phyloP scores from a whole-genome alignment of 2,329 filamentous ascomycete genomes.

The Fusarium anthophilum region DNA sequence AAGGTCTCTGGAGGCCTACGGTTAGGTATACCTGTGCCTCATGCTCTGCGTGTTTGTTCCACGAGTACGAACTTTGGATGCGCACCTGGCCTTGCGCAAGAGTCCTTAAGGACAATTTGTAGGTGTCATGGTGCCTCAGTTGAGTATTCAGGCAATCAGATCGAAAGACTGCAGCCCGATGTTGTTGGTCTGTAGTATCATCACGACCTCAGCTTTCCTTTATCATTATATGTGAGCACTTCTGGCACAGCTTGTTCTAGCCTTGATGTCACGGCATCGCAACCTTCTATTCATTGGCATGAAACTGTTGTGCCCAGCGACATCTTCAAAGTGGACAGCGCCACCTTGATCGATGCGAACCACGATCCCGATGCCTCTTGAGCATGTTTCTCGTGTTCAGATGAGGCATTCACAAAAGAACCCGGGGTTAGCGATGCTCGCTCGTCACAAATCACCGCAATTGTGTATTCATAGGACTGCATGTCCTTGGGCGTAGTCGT shows the following conservation, averaged over 20 bases:
- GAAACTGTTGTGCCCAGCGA: constrained; percentile 1
- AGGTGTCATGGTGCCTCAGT: neutral
- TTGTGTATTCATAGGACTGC: constrained; percentile 13
- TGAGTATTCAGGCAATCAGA: neutral
- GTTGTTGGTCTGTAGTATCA: neutral
- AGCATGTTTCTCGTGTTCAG: constrained; percentile 36
- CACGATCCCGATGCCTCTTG: constrained; percentile 15
- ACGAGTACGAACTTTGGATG: constrained; percentile 29
- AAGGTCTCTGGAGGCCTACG: constrained; percentile 26
- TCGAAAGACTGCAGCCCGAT: neutral
- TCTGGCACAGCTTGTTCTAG: neutral
- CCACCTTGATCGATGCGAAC: constrained; percentile 7
- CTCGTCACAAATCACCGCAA: constrained; percentile 19
- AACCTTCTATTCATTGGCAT: neutral
- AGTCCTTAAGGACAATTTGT: neutral
- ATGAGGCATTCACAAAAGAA: neutral
- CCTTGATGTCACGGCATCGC: neutral
- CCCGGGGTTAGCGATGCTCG: neutral
- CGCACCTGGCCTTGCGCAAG: constrained; percentile 3
- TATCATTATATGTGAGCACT: neutral
- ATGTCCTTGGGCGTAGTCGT: neutral
- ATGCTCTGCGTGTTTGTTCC: constrained; percentile 23
- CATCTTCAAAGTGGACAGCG: constrained; percentile 15
- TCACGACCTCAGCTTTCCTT: neutral
- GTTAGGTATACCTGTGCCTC: constrained; percentile 22